A percentile compares a stretch with the other conserved stretches of the same genome.
These are phyloP conservation scores for Pleurotus platypus DNA, from an alignment of 768 basidiomycete species.

Conservation along the genomic window DNA sequence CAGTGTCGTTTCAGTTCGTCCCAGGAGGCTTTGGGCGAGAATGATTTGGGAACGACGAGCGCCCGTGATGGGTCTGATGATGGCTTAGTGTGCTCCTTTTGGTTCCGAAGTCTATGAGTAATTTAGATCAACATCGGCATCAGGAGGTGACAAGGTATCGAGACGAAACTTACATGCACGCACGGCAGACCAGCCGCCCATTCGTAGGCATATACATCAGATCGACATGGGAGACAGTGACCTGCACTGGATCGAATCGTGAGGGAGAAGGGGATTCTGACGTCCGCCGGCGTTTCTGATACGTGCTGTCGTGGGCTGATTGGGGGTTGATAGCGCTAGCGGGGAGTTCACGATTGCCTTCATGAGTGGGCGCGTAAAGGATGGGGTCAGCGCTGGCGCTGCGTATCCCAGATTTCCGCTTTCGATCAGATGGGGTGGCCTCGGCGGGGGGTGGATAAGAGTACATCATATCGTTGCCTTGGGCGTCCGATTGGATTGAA, in stretches of 20 bases:
- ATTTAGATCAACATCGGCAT: no score
- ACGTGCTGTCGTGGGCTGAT: neutral
- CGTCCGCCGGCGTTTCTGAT: slow-evolving; percentile 4
- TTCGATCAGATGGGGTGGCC: neutral
- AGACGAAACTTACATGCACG: slow-evolving; percentile 28
- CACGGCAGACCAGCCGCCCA: slow-evolving; percentile 31
- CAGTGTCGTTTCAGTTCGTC: slow-evolving; percentile 32
- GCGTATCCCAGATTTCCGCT: neutral
- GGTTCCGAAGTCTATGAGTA: neutral
- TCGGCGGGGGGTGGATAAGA: neutral
- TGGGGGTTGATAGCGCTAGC: no score
- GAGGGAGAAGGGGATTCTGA: slow-evolving; percentile 9
- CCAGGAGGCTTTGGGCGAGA: slow-evolving; percentile 28
- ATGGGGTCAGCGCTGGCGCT: slow-evolving; percentile 1
- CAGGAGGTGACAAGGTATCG: no score
- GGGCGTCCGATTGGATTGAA: neutral
- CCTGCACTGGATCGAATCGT: slow-evolving; percentile 1
- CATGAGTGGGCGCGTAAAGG: neutral
- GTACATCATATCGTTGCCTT: neutral
- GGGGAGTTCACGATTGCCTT: neutral
- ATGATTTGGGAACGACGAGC: slow-evolving; percentile 17
- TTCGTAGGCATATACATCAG: slow-evolving; percentile 31
- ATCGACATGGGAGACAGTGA: slow-evolving; percentile 29
- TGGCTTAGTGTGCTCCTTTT: neutral
- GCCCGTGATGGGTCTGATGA: neutral